Conservation (phyloP, 148 eudicot species). For the Hydrangea macrophylla region DNA sequence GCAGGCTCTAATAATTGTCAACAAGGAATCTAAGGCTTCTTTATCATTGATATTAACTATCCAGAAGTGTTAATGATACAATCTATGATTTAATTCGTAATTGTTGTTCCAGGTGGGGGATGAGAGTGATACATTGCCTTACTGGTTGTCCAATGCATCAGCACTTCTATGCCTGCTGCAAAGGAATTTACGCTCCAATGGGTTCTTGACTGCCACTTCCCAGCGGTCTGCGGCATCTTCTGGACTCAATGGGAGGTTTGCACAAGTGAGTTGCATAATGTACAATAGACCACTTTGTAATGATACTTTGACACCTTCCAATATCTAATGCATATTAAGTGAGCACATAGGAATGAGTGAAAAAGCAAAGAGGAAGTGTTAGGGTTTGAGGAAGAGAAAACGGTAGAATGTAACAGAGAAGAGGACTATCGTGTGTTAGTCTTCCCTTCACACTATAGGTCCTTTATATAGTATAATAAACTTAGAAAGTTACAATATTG, state of each 20-base stretch:
- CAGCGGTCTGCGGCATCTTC: slow-evolving; percentile 64
- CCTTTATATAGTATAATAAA: no score
- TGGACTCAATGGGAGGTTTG: slow-evolving; percentile 61
- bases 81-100: neutral
- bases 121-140: slow-evolving; percentile 76
- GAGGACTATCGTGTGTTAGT: no score
- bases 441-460: no score
- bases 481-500: no score
- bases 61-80: neutral
- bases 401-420: no score
- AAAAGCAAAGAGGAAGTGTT: no score
- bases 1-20: neutral
- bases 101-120: slow-evolving; percentile 58
- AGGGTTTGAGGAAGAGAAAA: no score
- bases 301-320: neutral
- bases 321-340: neutral
- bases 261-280: slow-evolving; percentile 53
- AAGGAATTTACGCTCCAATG: slow-evolving; percentile 81
- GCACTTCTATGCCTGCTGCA: slow-evolving; percentile 91
- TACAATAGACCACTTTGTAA: neutral
- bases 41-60: neutral
- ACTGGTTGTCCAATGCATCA: slow-evolving; percentile 92
- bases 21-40: neutral
- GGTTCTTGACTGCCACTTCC: slow-evolving; percentile 67
- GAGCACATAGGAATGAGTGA: neutral